Evolutionary conservation across 2,329 filamentous ascomycete species (phyloP), one percentile per base, ranked within the genome.

Genomic region (Simplicillium sp.): DNA sequence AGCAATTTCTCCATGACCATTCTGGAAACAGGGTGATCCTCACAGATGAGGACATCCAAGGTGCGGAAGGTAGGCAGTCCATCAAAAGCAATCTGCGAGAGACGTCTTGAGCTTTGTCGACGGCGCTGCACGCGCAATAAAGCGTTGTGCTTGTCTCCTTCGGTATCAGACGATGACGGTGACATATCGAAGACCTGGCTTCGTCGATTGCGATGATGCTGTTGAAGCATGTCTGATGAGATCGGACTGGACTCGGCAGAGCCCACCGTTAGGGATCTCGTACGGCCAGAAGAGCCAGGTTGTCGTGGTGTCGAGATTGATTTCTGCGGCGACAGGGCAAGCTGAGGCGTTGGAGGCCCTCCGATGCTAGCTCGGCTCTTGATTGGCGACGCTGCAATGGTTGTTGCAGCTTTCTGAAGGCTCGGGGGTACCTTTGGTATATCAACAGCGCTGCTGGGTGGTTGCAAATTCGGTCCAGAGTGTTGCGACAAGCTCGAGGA

Each of bases 1-100:
- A 98, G 73, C 7, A 98, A 68, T 53, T 94, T 92, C 57, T 98
- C 92, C 90, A 98, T 97, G n/a, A 98, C 90, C 68, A 98, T 81
- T 16, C 90, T 79, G 6, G 92, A 95, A 4, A 98, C 90, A 0
- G 92, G 92, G 58, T 98, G 92, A 54, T 98, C 92, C 64, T 98
- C 92, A 57, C 92, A 97, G 39, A 98, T 94, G 39, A 98, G 71
- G 6, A 98, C 84, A 60, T 98, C 92, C 39, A 98, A 65, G 2
- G 92, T 88, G 25, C 92, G 77, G 64, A 96, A 98, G 29, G 82
- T 76, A 3, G 92, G 92, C 0, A 84, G 84, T 40, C 90, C 88
- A 33, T 84, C 76, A 31, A 94, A 71, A 38, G 82, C 89, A 54
- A 97, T 89, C 54, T 94, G 88, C 0, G 92, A 98, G 55, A 97